Evolutionary conservation across 805 yeast genomes (phyloP).

Genomic region (Dipodascus geniculatus): DNA sequence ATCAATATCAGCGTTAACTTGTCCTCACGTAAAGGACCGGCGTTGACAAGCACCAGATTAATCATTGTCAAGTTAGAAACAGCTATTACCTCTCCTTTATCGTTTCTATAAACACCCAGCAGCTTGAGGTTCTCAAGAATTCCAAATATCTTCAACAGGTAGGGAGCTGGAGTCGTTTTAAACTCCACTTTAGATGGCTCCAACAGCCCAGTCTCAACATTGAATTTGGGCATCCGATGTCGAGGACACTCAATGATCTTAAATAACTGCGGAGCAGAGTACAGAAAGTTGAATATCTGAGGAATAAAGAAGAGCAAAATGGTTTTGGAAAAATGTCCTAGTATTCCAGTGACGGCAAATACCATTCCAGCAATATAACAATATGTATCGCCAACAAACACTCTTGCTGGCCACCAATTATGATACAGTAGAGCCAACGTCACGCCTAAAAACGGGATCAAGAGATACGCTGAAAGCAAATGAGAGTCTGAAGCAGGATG

Average conservation of each 20-base stretch:
- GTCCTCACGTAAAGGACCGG: constrained; percentile 88
- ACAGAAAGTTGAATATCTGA: constrained; percentile 80
- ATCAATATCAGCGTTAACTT: constrained; percentile 50
- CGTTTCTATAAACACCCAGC: constrained; percentile 31
- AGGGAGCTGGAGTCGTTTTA: constrained; percentile 16
- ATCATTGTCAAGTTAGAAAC: constrained; percentile 82
- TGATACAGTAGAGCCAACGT: constrained; percentile 60
- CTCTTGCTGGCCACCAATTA: constrained; percentile 87
- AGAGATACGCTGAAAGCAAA: constrained; percentile 61
- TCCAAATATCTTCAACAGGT: constrained; percentile 26
- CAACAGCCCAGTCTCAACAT: constrained; percentile 54
- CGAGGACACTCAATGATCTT: constrained; percentile 87
- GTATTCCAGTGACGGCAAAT: constrained; percentile 90
- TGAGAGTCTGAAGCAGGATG: constrained; percentile 70
- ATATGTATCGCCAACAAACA: constrained; percentile 95
- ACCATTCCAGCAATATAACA: constrained; percentile 99
- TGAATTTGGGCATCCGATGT: constrained; percentile 79
- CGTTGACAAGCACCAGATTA: constrained; percentile 69
- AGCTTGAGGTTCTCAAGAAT: constrained; percentile 39
- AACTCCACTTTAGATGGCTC: constrained; percentile 47
- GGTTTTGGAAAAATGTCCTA: constrained; percentile 95
- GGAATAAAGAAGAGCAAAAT: constrained; percentile 77
- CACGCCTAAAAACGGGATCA: constrained; percentile 82
- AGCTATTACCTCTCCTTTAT: constrained; percentile 21
- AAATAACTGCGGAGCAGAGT: constrained; percentile 87